These are phyloP conservation scores for Haberlea rhodopensis DNA, from an alignment of 257 asterid species.

Conservation along the genomic window DNA sequence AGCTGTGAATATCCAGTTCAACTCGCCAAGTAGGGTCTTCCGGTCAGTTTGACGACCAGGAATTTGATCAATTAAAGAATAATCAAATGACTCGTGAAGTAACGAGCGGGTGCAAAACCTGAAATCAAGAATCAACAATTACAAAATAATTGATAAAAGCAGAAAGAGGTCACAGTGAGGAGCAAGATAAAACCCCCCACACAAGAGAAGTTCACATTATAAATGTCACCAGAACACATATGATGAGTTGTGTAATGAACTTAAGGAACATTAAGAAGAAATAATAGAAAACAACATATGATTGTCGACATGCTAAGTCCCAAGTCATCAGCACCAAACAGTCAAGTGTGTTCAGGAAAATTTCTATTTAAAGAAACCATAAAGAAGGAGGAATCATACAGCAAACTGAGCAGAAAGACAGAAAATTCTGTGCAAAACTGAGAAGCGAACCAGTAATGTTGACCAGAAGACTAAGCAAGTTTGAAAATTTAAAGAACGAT, in stretches of 20 bases:
- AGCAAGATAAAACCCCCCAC: not conserved
- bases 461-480: not conserved
- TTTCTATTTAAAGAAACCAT: conserved; percentile 14
- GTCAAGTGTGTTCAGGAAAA: not conserved
- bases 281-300: not conserved
- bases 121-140: conserved; percentile 21
- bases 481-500: conserved; percentile 1
- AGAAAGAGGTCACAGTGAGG: not conserved
- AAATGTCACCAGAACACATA: conserved; percentile 3
- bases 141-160: not conserved
- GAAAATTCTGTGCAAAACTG: not conserved
- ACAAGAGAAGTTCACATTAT: not conserved
- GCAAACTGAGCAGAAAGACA: not conserved
- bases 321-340: conserved; percentile 7
- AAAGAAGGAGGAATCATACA: conserved; percentile 3
- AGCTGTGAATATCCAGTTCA: conserved; percentile 99
- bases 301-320: not conserved
- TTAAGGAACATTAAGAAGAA: conserved; percentile 12
- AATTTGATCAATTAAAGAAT: conserved; percentile 87
- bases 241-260: conserved; percentile 27
- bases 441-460: not conserved
- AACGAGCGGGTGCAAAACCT: conserved; percentile 91
- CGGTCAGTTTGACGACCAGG: conserved; percentile 99
- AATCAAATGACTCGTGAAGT: conserved; percentile 78
- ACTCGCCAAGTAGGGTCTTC: conserved; percentile 96